Evolutionary conservation across 2,329 filamentous ascomycete species (phyloP).

Genomic region (Thelonectria discophora): DNA sequence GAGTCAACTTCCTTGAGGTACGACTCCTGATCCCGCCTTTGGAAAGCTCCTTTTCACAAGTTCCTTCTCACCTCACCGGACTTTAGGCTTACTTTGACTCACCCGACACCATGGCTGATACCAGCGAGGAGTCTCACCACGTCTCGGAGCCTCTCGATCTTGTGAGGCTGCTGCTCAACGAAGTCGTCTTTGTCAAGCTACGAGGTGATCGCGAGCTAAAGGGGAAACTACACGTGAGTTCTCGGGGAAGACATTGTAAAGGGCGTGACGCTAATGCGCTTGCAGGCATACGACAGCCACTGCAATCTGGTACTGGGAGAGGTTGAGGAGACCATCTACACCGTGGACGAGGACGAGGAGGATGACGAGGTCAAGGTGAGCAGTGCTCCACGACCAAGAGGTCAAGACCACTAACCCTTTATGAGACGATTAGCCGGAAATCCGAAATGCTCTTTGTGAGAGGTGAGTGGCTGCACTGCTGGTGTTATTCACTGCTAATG

Average conservation of each 20-base stretch:
- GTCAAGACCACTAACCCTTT: constrained; percentile 23
- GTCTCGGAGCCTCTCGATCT: constrained; percentile 95
- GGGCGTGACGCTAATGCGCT: constrained; percentile 17
- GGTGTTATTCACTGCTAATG: background rate
- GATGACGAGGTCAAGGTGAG: constrained; percentile 78
- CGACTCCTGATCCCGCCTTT: constrained; percentile 19
- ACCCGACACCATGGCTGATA: constrained; percentile 76
- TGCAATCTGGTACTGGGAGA: constrained; percentile 97
- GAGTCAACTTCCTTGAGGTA: constrained; percentile 27
- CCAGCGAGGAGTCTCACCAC: constrained; percentile 74
- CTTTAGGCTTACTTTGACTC: constrained; percentile 18
- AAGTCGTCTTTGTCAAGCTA: constrained; percentile 96
- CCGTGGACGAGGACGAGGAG: constrained; percentile 91
- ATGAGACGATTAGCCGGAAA: constrained; percentile 90
- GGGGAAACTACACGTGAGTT: constrained; percentile 87
- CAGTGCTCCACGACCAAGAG: background rate
- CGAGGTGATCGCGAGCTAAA: constrained; percentile 95
- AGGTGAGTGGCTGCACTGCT: constrained; percentile 66
- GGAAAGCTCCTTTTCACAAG: constrained; percentile 3
- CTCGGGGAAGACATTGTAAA: background rate
- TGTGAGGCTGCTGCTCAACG: constrained; percentile 91
- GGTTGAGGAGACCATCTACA: constrained; percentile 96
- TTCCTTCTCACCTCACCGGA: background rate
- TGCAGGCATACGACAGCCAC: constrained; percentile 95
- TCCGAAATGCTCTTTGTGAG: constrained; percentile 98